Conservation (phyloP, 2,329 filamentous ascomycete genomes). For the Botrytis paeoniae region DNA sequence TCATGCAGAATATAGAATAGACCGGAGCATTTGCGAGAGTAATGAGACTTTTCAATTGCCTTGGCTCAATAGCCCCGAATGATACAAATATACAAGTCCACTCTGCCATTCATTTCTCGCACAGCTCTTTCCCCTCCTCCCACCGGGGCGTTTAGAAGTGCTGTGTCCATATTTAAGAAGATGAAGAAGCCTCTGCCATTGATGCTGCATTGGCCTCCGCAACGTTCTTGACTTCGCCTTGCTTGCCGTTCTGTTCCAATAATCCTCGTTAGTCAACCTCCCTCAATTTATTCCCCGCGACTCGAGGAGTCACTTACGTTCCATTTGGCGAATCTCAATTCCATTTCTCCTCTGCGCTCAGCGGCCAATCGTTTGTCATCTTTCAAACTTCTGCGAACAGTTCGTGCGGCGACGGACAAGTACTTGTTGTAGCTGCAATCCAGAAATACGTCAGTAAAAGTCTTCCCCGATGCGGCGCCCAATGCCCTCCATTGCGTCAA, state of each 20-base stretch:
- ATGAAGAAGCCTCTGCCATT: constrained; percentile 29
- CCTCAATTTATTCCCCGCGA: constrained; percentile 6
- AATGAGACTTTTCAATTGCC: constrained; percentile 23
- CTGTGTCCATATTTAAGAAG: constrained; percentile 26
- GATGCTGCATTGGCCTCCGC: constrained; percentile 51
- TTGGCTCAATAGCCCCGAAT: constrained; percentile 25
- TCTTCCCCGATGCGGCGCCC: constrained; percentile 14
- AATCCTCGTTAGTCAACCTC: constrained; percentile 26
- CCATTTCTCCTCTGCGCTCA: constrained; percentile 86
- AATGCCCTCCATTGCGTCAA: constrained; percentile 25
- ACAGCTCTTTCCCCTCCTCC: constrained; percentile 16
- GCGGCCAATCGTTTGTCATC: constrained; percentile 84
- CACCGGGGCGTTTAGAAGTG: constrained; percentile 9
- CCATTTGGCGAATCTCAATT: constrained; percentile 92
- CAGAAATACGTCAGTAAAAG: constrained; percentile 33
- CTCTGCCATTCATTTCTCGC: constrained; percentile 13
- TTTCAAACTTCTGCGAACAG: constrained; percentile 95
- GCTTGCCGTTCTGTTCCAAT: constrained; percentile 80
- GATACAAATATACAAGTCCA: constrained; percentile 36
- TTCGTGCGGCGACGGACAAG: constrained; percentile 89
- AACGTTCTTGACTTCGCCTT: constrained; percentile 78
- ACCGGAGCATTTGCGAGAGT: background rate
- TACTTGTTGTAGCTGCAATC: constrained; percentile 96
- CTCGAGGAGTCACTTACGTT: constrained; percentile 61
- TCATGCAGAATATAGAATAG: background rate